Conservation (phyloP, 2,329 filamentous ascomycete genomes). For the Hypoxylon sp. region DNA sequence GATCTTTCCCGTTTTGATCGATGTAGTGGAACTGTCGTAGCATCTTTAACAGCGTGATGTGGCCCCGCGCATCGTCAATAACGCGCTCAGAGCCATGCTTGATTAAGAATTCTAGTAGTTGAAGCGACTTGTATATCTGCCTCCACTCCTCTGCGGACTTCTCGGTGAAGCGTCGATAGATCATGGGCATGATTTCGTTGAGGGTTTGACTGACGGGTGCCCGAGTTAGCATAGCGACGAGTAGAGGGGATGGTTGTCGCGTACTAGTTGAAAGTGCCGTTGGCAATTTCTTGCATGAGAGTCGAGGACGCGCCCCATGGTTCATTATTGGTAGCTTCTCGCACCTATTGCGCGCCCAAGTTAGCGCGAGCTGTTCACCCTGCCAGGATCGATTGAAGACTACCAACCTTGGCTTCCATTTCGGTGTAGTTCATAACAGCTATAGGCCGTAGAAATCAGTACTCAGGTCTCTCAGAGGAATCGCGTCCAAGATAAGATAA, state of each 20-base stretch:
- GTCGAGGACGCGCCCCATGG: constrained; percentile 91
- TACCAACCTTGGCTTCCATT: constrained; percentile 78
- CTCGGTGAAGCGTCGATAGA: constrained; percentile 98
- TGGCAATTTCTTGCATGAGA: constrained; percentile 97
- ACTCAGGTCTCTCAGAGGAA: neutral
- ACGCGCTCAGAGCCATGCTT: constrained; percentile 98
- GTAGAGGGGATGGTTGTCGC: constrained; percentile 53
- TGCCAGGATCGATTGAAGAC: constrained; percentile 7
- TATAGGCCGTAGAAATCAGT: constrained; percentile 56
- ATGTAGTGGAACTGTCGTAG: constrained; percentile 98
- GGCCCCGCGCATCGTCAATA: constrained; percentile 95
- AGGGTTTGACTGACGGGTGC: constrained; percentile 79
- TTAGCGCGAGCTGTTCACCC: constrained; percentile 19
- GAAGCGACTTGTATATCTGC: constrained; percentile 98
- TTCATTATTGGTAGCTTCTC: constrained; percentile 99
- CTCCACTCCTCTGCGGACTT: constrained; percentile 98
- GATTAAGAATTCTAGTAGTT: constrained; percentile 95
- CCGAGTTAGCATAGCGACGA: constrained; percentile 11
- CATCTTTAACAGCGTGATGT: constrained; percentile 97
- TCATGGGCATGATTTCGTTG: constrained; percentile 99
- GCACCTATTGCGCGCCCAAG: constrained; percentile 70
- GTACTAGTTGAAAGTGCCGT: constrained; percentile 97
- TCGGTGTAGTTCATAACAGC: constrained; percentile 99
- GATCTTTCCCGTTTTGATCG: constrained; percentile 95
- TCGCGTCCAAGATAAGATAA: neutral